These are phyloP conservation scores for Sporobolomyces roseus DNA, from an alignment of 768 basidiomycete genomes.

Conservation along the genomic window DNA sequence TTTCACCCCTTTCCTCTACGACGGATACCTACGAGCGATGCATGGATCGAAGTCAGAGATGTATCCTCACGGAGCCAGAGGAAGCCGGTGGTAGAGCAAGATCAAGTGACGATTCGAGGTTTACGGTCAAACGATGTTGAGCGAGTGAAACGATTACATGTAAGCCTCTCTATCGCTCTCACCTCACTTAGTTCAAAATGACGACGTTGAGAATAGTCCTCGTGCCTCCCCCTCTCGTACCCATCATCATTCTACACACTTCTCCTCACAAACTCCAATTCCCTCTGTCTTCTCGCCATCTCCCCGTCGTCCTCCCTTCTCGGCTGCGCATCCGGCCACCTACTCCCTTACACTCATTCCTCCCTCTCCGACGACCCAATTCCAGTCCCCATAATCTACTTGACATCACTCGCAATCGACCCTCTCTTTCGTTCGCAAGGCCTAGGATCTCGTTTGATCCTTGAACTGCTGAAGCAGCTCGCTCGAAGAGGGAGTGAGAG, in stretches of 20 bases:
- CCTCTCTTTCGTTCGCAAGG: not conserved
- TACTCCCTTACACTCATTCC: conserved; percentile 5
- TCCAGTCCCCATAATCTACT: conserved; percentile 9
- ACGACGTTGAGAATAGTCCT: too few species aligned
- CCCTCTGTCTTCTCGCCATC: conserved; percentile 23
- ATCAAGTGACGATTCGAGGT: not conserved
- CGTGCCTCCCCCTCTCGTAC: conserved; percentile 15
- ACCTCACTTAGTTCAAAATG: not conserved
- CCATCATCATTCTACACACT: conserved; percentile 23
- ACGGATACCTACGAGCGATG: too few species aligned
- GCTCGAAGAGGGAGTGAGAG: not conserved
- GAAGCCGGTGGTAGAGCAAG: not conserved
- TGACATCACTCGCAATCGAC: conserved; percentile 23
- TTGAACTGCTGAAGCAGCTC: too few species aligned
- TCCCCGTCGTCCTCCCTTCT: not conserved
- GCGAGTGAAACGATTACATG: conserved; percentile 10
- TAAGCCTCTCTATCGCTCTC: not conserved
- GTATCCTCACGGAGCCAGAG: too few species aligned
- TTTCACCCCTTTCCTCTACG: conserved; percentile 4
- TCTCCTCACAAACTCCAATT: conserved; percentile 15
- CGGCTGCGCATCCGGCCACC: conserved; percentile 9
- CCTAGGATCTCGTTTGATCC: not conserved
- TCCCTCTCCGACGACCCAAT: conserved; percentile 6
- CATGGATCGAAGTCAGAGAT: not conserved
- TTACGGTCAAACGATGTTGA: conserved; percentile 15